Percentiles rank a stretch among this genome's conserved stretches.
Evolutionary conservation across 106 monocot genomes (phyloP).

Genomic region (Phalaenopsis aphrodite): DNA sequence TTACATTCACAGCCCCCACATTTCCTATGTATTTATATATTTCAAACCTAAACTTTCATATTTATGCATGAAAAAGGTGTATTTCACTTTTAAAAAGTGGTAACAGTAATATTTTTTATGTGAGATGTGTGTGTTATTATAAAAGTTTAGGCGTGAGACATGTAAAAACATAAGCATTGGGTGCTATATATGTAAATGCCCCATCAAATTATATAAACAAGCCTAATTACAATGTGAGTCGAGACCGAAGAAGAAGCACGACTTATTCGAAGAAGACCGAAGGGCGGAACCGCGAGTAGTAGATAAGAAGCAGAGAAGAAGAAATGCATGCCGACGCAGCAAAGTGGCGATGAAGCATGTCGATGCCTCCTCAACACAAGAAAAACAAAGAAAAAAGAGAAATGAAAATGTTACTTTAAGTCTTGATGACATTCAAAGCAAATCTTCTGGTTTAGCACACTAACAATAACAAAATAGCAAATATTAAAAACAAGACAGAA

Average conservation of each 20-base stretch:
- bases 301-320: constrained; percentile 19
- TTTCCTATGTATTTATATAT: too few relatives aligned
- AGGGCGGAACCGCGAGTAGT: constrained; percentile 27
- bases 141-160: too few relatives aligned
- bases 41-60: too few relatives aligned
- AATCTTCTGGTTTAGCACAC: constrained; percentile 2
- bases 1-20: too few relatives aligned
- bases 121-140: too few relatives aligned
- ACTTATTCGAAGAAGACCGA: constrained; percentile 12
- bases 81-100: too few relatives aligned
- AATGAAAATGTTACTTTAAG: background rate
- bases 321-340: constrained; percentile 9
- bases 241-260: background rate
- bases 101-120: too few relatives aligned
- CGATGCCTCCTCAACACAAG: constrained; percentile 31
- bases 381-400: constrained; percentile 15
- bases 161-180: too few relatives aligned
- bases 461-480: constrained; percentile 1
- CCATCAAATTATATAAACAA: background rate
- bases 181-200: too few relatives aligned
- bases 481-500: background rate
- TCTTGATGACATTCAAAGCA: background rate
- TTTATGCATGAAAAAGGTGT: too few relatives aligned
- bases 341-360: constrained; percentile 21
- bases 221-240: background rate